phyloP scores from a whole-genome alignment of 2,329 filamentous ascomycete species.

The Trichoderma aggressivum region DNA sequence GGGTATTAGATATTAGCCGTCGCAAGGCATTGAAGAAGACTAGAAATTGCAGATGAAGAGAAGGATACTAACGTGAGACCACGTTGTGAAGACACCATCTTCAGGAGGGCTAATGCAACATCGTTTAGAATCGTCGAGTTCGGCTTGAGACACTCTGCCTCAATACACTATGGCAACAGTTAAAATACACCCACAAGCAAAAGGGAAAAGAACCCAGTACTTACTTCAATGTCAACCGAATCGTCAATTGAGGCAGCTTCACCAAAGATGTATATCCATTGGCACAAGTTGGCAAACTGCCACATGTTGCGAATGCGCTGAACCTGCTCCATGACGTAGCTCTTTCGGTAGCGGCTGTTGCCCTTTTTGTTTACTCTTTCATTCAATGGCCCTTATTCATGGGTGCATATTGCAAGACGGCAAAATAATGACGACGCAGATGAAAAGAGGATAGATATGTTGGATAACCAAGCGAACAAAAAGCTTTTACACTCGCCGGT shows the following conservation, averaged over 20 bases:
- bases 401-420: not conserved
- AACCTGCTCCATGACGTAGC: constrained; percentile 27
- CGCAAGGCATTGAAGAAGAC: not conserved
- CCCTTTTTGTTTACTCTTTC: not conserved
- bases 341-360: constrained; percentile 22
- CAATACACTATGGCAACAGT: constrained; percentile 64
- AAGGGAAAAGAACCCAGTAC: not conserved
- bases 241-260: constrained; percentile 86
- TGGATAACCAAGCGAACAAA: not conserved
- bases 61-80: constrained; percentile 71
- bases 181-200: not conserved
- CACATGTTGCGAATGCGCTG: constrained; percentile 77
- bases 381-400: not conserved
- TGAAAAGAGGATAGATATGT: not conserved
- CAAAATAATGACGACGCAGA: not conserved
- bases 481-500: not conserved
- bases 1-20: constrained; percentile 23
- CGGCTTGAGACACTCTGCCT: constrained; percentile 81
- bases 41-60: not conserved
- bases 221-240: constrained; percentile 84
- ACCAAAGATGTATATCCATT: constrained; percentile 92
- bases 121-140: constrained; percentile 71
- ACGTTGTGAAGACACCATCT: constrained; percentile 90
- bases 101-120: constrained; percentile 82
- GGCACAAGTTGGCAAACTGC: constrained; percentile 91